A percentile compares a stretch with the other conserved stretches of the same genome.
Conservation (phyloP, 2,329 filamentous ascomycete genomes). For the Xylaria sp. region DNA sequence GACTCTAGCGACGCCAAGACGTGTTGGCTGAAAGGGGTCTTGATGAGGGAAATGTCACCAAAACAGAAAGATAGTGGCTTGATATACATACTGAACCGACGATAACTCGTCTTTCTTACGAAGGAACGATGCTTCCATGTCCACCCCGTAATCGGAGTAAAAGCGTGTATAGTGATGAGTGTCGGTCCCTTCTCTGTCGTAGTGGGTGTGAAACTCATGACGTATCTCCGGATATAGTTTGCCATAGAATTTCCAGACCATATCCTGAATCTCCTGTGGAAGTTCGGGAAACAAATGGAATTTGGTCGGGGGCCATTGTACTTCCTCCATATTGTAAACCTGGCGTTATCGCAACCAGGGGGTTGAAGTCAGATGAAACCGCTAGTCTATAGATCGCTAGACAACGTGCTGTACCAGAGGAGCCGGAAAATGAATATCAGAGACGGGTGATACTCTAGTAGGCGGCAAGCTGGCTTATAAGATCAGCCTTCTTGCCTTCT, state of each 20-base stretch:
- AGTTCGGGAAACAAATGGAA: background rate
- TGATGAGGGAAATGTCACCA: background rate
- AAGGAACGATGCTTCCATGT: background rate
- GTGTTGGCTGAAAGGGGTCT: background rate
- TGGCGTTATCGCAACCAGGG: background rate
- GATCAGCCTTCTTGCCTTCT: too few species aligned
- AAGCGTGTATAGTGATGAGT: background rate
- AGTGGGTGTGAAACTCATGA: background rate
- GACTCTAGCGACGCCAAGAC: too few species aligned
- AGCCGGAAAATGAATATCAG: background rate
- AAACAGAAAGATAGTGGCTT: background rate
- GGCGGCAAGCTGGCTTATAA: background rate
- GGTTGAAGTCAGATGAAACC: background rate
- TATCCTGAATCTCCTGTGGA: background rate
- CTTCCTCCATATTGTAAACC: background rate
- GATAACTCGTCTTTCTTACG: background rate
- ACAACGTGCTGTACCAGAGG: background rate
- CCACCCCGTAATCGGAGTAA: background rate
- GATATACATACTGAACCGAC: background rate
- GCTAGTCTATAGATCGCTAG: too few species aligned
- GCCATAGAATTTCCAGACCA: background rate
- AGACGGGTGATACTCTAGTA: background rate
- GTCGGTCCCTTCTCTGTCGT: too few species aligned
- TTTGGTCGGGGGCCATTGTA: background rate
- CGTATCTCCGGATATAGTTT: background rate